A percentile compares a stretch with the other conserved stretches of the same genome.
Conservation (phyloP, 2,329 filamentous ascomycete species). For the Colletotrichum tropicicola region DNA sequence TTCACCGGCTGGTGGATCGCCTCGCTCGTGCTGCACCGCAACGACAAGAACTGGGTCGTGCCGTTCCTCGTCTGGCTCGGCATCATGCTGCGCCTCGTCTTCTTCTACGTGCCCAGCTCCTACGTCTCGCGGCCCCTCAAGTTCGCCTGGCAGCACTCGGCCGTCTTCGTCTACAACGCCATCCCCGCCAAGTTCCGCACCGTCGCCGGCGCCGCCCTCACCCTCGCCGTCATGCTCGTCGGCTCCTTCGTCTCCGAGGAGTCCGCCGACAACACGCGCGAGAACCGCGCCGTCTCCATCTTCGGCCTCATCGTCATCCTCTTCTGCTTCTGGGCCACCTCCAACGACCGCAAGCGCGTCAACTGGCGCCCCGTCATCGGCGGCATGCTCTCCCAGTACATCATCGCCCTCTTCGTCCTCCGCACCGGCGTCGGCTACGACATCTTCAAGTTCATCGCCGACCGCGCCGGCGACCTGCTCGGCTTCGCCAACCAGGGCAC, state of each 20-base stretch:
- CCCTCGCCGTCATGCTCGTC: conserved; percentile 78
- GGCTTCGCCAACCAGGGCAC: conserved; percentile 80
- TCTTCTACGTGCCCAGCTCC: conserved; percentile 75
- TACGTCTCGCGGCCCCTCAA: conserved; percentile 73
- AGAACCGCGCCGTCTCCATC: conserved; percentile 81
- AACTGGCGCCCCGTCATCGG: conserved; percentile 86
- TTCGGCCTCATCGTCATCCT: conserved; percentile 82
- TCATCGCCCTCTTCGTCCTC: conserved; percentile 89
- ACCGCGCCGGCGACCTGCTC: conserved; percentile 76
- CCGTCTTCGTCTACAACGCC: conserved; percentile 62
- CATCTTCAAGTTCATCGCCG: conserved; percentile 90
- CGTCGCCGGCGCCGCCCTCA: conserved; percentile 68
- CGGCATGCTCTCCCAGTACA: conserved; percentile 88
- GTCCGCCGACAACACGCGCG: conserved; percentile 78
- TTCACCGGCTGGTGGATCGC: conserved; percentile 79
- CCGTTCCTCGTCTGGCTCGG: conserved; percentile 84
- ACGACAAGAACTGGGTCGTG: conserved; percentile 82
- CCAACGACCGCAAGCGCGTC: conserved; percentile 69
- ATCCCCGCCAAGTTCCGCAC: conserved; percentile 75
- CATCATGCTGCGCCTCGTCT: conserved; percentile 78
- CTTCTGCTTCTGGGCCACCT: conserved; percentile 73
- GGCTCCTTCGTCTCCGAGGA: conserved; percentile 81
- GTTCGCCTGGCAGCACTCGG: conserved; percentile 73
- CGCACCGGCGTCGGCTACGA: conserved; percentile 83
- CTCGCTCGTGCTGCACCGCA: conserved; percentile 74